Conservation (phyloP, 2,329 filamentous ascomycete genomes). For the Fusarium algeriense region DNA sequence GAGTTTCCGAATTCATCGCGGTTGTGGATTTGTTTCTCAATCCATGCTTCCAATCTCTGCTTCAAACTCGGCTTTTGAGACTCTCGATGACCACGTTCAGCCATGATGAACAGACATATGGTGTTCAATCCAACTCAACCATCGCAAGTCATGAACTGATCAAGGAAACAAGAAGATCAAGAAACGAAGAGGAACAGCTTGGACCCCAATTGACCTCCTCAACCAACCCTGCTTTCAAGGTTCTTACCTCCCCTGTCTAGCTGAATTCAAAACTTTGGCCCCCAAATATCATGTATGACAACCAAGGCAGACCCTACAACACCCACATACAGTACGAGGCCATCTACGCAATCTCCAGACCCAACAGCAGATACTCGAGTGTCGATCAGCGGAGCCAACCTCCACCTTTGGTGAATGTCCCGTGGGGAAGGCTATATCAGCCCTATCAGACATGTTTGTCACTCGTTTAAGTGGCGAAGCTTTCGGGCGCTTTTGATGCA, state of each 20-base stretch:
- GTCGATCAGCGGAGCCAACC: background rate
- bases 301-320: slow-evolving; percentile 16
- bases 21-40: slow-evolving; percentile 15
- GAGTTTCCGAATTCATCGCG: slow-evolving; percentile 25
- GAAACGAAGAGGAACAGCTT: background rate
- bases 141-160: background rate
- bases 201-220: background rate
- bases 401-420: background rate
- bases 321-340: background rate
- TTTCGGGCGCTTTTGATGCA: background rate
- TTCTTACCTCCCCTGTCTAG: background rate
- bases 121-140: background rate
- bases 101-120: slow-evolving; percentile 4
- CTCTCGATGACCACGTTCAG: background rate
- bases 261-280: slow-evolving; percentile 3
- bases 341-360: background rate
- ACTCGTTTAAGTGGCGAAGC: background rate
- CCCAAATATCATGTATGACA: background rate
- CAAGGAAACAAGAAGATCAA: background rate
- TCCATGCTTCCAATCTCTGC: slow-evolving; percentile 3
- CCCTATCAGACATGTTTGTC: slow-evolving; percentile 1
- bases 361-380: slow-evolving; percentile 3
- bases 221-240: background rate
- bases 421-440: slow-evolving; percentile 15
- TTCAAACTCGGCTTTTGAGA: background rate